phyloP scores from a whole-genome alignment of 2,329 filamentous ascomycete genomes.

The Ilyonectria robusta region DNA sequence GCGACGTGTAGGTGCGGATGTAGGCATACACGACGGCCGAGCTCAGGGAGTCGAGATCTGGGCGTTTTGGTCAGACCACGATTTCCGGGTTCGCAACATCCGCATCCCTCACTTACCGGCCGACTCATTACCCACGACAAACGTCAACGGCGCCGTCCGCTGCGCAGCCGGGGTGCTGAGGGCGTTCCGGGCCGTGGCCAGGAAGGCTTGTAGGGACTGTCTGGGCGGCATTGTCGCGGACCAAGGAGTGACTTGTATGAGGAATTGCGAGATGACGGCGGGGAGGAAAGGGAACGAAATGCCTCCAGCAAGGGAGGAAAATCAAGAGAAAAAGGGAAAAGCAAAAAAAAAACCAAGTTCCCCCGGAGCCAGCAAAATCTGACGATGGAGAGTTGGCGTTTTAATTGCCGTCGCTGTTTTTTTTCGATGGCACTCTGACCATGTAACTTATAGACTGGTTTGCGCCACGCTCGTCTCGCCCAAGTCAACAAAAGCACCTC shows the following conservation, averaged over 20 bases:
- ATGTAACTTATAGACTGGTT: neutral
- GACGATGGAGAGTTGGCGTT: neutral
- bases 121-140: slow-evolving; percentile 78
- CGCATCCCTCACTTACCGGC: slow-evolving; percentile 63
- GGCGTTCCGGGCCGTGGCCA: slow-evolving; percentile 64
- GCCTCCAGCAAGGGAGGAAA: neutral
- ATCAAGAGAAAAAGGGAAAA: neutral
- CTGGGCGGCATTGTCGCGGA: slow-evolving; percentile 46
- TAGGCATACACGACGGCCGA: slow-evolving; percentile 82
- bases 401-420: neutral
- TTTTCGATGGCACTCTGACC: neutral
- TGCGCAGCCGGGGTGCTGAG: slow-evolving; percentile 61
- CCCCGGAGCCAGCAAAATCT: neutral
- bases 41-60: slow-evolving; percentile 86
- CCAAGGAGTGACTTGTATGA: neutral
- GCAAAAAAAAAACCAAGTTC: neutral
- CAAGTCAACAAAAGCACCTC: neutral
- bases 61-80: neutral
- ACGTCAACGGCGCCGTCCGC: slow-evolving; percentile 65
- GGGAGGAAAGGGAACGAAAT: neutral
- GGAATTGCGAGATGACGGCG: neutral
- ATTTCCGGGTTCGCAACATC: neutral
- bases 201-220: slow-evolving; percentile 56
- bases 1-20: slow-evolving; percentile 72
- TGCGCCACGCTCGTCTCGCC: neutral